phyloP scores from a whole-genome alignment of 83 land plant genomes.

The Diphasiastrum complanatum region DNA sequence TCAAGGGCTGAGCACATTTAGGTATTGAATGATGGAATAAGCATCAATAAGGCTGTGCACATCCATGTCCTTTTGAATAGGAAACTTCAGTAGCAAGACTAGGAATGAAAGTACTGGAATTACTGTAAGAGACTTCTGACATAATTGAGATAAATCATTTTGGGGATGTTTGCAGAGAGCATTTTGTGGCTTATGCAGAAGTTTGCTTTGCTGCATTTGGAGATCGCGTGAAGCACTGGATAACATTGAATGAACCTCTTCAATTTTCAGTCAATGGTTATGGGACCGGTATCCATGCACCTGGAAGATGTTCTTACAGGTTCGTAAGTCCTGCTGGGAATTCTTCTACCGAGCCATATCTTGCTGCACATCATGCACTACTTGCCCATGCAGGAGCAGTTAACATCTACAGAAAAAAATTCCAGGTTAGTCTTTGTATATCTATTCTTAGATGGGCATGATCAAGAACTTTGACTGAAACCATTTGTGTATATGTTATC shows the following conservation, averaged over 20 bases:
- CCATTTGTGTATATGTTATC: too few species aligned
- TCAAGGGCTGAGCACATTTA: too few species aligned
- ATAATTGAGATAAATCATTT: neutral
- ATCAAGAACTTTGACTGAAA: too few species aligned
- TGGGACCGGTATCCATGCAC: conserved; percentile 27
- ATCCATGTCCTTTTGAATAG: too few species aligned
- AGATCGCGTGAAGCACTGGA: conserved; percentile 43
- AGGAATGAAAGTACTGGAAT: neutral
- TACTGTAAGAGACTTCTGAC: neutral
- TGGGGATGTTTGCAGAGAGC: conserved; percentile 28
- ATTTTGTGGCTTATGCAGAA: conserved; percentile 35
- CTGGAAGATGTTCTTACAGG: conserved; percentile 28
- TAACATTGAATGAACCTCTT: conserved; percentile 39
- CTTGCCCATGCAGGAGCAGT: conserved; percentile 38
- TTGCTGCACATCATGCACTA: conserved; percentile 32
- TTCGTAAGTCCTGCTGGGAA: conserved; percentile 28
- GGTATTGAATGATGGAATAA: too few species aligned
- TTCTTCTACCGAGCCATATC: conserved; percentile 39
- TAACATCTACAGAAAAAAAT: conserved; percentile 21
- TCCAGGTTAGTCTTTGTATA: too few species aligned
- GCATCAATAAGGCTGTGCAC: too few species aligned
- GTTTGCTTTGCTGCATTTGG: conserved; percentile 40
- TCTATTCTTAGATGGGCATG: too few species aligned
- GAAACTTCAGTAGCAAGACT: too few species aligned
- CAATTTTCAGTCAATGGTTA: conserved; percentile 18